A percentile compares a stretch with the other conserved stretches of the same genome.
Conservation (phyloP, 768 basidiomycete species). For the Russula compacta region DNA sequence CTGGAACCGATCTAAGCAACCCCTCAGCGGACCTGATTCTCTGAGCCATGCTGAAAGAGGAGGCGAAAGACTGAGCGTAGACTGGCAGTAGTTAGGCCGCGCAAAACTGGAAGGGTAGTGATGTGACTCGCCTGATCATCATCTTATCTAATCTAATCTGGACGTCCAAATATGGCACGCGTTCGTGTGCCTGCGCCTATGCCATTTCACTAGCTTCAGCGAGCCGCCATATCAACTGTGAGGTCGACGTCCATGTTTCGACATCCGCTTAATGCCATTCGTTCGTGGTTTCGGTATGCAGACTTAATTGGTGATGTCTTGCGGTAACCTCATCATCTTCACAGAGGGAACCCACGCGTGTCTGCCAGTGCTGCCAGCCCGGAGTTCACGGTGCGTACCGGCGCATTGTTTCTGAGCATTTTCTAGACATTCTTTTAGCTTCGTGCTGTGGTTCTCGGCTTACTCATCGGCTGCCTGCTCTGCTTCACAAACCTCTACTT, state of each 20-base stretch:
- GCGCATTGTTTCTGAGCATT: neutral
- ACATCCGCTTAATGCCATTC: neutral
- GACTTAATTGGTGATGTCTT: neutral
- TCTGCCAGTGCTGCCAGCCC: constrained; percentile 7
- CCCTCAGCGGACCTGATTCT: constrained; percentile 37
- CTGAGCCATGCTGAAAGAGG: constrained; percentile 25
- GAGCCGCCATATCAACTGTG: neutral
- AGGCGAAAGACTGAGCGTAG: neutral
- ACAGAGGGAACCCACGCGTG: neutral
- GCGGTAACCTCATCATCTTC: neutral
- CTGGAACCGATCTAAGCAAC: constrained; percentile 35
- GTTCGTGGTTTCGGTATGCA: constrained; percentile 3
- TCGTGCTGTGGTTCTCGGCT: constrained; percentile 62
- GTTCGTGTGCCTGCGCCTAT: too few relatives aligned
- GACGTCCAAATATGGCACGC: neutral
- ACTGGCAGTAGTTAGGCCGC: neutral
- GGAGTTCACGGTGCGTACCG: constrained; percentile 15
- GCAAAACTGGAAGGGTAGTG: neutral
- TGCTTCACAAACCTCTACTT: constrained; percentile 91
- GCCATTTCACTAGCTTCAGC: too few relatives aligned
- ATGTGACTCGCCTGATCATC: neutral
- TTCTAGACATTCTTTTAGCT: constrained; percentile 14
- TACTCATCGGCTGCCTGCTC: constrained; percentile 76
- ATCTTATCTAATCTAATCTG: neutral
- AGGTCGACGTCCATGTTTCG: neutral